phyloP scores from a whole-genome alignment of 257 asterid genomes.

The Solanum rostratum region DNA sequence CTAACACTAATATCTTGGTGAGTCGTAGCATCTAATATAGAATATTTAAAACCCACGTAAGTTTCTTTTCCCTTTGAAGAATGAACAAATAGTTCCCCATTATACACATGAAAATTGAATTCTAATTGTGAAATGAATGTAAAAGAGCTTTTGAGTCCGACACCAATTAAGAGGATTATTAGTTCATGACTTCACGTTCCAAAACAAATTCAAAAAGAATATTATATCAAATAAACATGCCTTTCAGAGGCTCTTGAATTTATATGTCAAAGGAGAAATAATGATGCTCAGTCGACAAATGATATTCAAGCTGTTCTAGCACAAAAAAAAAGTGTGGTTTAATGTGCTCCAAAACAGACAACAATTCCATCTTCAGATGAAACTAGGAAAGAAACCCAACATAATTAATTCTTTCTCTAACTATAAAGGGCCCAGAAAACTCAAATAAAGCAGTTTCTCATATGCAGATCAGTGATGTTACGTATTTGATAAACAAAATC shows the following conservation, averaged over 20 bases:
- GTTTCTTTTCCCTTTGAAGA: not conserved
- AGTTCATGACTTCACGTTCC: not conserved
- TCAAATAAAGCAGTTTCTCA: not conserved
- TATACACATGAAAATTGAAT: not conserved
- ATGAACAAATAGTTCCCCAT: not conserved
- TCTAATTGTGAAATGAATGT: not conserved
- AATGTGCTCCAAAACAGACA: not conserved
- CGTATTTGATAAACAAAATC: not conserved
- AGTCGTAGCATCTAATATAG: not conserved
- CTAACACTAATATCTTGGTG: not conserved
- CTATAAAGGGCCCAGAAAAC: not conserved
- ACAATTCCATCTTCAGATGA: not conserved
- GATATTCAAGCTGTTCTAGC: not conserved
- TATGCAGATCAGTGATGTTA: not conserved
- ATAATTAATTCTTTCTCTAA: not conserved
- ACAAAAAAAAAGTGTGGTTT: not conserved
- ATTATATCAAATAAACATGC: not conserved
- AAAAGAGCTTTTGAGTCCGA: not conserved
- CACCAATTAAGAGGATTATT: not conserved
- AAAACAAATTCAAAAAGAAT: not conserved
- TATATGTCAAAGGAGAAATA: not conserved
- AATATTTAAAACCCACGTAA: not conserved
- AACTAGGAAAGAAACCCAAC: not conserved
- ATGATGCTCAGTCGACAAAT: not conserved
- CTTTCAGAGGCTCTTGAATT: not conserved